Evolutionary conservation across 352 stramenopile genomes (phyloP).

Genomic region (Globisporangium emineosum): DNA sequence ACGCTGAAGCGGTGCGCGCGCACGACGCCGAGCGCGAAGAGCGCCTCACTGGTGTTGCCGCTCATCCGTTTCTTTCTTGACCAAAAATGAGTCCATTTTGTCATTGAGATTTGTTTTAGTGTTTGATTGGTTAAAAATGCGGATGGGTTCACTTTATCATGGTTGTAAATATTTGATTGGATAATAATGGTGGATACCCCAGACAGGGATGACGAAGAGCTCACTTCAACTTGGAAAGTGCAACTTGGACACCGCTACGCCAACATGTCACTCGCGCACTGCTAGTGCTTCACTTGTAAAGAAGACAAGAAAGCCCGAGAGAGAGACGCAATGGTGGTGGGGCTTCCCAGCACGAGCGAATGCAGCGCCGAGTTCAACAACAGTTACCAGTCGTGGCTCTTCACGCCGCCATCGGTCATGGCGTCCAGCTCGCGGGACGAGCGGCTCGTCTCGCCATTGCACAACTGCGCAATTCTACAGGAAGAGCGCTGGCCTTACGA

Average conservation of each 20-base stretch:
- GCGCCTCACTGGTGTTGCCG: conserved; percentile 5
- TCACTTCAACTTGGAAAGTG: conserved; percentile 15
- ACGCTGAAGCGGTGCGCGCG: conserved; percentile 16
- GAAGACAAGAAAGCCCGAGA: background rate
- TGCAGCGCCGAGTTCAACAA: conserved; percentile 7
- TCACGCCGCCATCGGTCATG: conserved; percentile 9
- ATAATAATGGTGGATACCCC: background rate
- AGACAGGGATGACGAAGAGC: conserved; percentile 2
- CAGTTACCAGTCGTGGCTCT: conserved; percentile 13
- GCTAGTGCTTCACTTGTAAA: background rate
- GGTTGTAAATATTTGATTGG: background rate
- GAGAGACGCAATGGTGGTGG: background rate
- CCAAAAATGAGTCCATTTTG: background rate
- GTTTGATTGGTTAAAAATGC: background rate
- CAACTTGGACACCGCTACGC: too few relatives aligned
- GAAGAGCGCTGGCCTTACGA: background rate
- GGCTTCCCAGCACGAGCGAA: background rate
- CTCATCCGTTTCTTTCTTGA: background rate
- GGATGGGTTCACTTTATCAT: background rate
- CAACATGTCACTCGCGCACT: too few relatives aligned
- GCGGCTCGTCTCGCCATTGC: conserved; percentile 25
- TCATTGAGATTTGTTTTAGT: background rate
- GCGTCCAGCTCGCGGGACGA: background rate
- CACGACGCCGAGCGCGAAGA: conserved; percentile 22
- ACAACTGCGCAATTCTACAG: conserved; percentile 22